A percentile compares a stretch with the other conserved stretches of the same genome.
These are phyloP conservation scores for Wickerhamiella domercqiae DNA, from an alignment of 805 yeast species.

Conservation along the genomic window DNA sequence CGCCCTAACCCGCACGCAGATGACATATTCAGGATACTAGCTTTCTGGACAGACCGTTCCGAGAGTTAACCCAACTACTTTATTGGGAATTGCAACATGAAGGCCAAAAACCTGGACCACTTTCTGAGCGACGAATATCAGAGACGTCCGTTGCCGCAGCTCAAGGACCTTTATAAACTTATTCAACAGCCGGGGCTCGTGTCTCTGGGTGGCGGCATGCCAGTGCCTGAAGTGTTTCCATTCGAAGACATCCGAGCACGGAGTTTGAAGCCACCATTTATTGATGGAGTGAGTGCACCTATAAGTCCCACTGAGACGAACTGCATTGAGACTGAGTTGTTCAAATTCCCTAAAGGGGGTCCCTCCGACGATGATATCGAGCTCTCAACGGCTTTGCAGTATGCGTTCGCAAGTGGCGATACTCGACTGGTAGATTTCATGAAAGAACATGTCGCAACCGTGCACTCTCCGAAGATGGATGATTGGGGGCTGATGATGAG, in stretches of 20 bases:
- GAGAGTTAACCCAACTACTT: too few relatives aligned
- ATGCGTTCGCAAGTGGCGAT: slow-evolving; percentile 74
- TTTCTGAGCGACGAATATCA: slow-evolving; percentile 63
- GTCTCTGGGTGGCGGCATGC: slow-evolving; percentile 92
- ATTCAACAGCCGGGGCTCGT: slow-evolving; percentile 58
- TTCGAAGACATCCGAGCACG: slow-evolving; percentile 62
- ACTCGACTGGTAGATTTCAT: slow-evolving; percentile 52
- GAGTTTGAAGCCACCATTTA: slow-evolving; percentile 56
- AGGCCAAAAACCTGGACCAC: slow-evolving; percentile 57
- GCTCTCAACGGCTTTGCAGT: slow-evolving; percentile 73
- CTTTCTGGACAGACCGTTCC: too few relatives aligned
- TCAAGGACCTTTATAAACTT: slow-evolving; percentile 73
- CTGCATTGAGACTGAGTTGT: slow-evolving; percentile 23
- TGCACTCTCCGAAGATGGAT: slow-evolving; percentile 36
- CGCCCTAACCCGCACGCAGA: too few relatives aligned
- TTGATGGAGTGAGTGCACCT: slow-evolving; percentile 41
- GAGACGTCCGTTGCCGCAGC: slow-evolving; percentile 58
- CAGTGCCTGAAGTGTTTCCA: slow-evolving; percentile 81
- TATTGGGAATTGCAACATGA: too few relatives aligned
- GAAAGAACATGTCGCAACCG: slow-evolving; percentile 41
- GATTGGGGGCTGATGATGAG: slow-evolving; percentile 64
- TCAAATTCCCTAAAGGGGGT: slow-evolving; percentile 24
- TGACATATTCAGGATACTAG: too few relatives aligned
- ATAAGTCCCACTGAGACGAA: slow-evolving; percentile 16
- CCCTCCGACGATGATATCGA: slow-evolving; percentile 48